These are phyloP conservation scores for Escovopsis sp. DNA, from an alignment of 2,329 filamentous ascomycete species.

Conservation along the genomic window DNA sequence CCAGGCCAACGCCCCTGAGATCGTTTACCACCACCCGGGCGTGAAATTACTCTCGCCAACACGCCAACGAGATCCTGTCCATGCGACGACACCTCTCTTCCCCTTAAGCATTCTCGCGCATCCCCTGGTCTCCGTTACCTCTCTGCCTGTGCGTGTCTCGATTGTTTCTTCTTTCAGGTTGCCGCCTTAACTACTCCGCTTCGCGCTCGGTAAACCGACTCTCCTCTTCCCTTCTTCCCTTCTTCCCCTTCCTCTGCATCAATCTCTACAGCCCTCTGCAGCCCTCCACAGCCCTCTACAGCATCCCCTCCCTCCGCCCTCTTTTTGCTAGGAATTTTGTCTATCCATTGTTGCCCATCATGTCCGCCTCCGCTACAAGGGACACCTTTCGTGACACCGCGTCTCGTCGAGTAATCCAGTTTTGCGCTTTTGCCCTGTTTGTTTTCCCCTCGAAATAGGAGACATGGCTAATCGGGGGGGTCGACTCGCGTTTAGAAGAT, in stretches of 20 bases:
- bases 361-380: conserved; percentile 12
- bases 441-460: background rate
- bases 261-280: background rate
- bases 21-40: background rate
- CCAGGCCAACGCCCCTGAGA: conserved; percentile 5
- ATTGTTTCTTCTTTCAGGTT: conserved; percentile 4
- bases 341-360: conserved; percentile 7
- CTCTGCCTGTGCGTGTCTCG: conserved; percentile 1
- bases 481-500: conserved; percentile 50
- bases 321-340: background rate
- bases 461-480: background rate
- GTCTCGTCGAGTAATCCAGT: background rate
- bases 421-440: background rate
- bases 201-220: no score
- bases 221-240: background rate
- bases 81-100: conserved; percentile 5
- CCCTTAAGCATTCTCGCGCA: conserved; percentile 5
- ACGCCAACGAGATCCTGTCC: conserved; percentile 2
- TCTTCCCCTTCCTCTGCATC: conserved; percentile 2
- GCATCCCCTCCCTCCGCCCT: background rate
- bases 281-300: background rate
- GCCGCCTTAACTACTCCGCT: conserved; percentile 3
- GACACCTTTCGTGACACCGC: background rate
- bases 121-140: conserved; percentile 5
- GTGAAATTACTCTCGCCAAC: conserved; percentile 6